A percentile compares a stretch with the other conserved stretches of the same genome.
phyloP scores from a whole-genome alignment of 345 rosid species.

The Euphorbia pulcherrima region DNA sequence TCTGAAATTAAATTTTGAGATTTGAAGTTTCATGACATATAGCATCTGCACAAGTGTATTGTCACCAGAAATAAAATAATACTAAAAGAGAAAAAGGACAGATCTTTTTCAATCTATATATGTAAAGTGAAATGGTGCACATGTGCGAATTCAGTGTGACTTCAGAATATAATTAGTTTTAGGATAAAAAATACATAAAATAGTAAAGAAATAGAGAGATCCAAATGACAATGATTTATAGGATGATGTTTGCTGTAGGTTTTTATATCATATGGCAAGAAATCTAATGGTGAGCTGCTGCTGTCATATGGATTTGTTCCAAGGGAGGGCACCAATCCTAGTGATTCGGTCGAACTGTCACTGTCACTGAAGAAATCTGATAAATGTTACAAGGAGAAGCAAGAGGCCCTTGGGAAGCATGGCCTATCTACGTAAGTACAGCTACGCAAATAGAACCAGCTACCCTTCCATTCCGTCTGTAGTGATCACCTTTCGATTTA shows the following conservation, averaged over 20 bases:
- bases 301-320: constrained; percentile 93
- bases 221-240: background rate
- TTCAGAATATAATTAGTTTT: background rate
- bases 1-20: background rate
- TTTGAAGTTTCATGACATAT: background rate
- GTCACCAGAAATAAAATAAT: background rate
- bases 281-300: constrained; percentile 87
- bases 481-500: background rate
- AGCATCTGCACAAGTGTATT: background rate
- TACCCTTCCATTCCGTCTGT: background rate
- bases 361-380: constrained; percentile 70
- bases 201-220: background rate
- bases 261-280: constrained; percentile 91
- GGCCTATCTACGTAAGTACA: constrained; percentile 66
- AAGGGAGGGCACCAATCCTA: constrained; percentile 83
- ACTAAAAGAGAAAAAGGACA: background rate
- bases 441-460: constrained; percentile 14
- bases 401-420: constrained; percentile 68
- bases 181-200: background rate
- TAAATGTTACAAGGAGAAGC: constrained; percentile 68
- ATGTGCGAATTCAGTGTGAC: no score
- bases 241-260: constrained; percentile 55
- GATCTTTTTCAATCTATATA: background rate
- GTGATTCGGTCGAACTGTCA: constrained; percentile 80
- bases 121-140: background rate